Percentiles rank a stretch among this genome's conserved stretches.
These are phyloP conservation scores for Ascochyta koolunga DNA, from an alignment of 2,329 filamentous ascomycete species.

Conservation along the genomic window DNA sequence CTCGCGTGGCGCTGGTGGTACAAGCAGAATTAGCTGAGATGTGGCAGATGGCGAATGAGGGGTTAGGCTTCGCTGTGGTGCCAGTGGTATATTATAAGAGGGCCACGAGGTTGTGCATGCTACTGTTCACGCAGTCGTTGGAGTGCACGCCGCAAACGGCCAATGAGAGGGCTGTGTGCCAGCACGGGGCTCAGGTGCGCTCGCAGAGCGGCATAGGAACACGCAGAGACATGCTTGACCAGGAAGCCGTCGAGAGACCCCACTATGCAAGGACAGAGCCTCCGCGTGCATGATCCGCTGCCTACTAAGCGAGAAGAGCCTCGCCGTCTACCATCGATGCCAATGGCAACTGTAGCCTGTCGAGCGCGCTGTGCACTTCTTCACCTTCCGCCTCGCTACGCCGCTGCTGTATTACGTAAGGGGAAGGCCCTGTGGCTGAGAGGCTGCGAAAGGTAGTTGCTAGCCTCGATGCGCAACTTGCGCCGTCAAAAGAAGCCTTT, in stretches of 20 bases:
- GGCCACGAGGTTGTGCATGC: conserved; percentile 45
- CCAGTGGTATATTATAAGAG: conserved; percentile 35
- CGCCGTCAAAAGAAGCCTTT: conserved; percentile 8
- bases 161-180: conserved; percentile 25
- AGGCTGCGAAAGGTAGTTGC: not conserved
- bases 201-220: not conserved
- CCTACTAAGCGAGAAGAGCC: conserved; percentile 11
- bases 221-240: conserved; percentile 1
- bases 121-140: conserved; percentile 34
- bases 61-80: conserved; percentile 28
- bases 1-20: conserved; percentile 35
- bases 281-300: conserved; percentile 3
- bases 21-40: conserved; percentile 29
- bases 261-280: conserved; percentile 8
- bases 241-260: not conserved
- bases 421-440: not conserved
- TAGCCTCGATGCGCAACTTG: not conserved
- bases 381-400: not conserved
- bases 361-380: not conserved
- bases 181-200: conserved; percentile 2
- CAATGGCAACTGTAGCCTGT: not conserved
- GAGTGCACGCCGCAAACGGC: conserved; percentile 21
- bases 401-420: conserved; percentile 9
- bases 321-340: too few relatives aligned
- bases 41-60: conserved; percentile 35